Percentiles rank a stretch among this genome's conserved stretches.
phyloP scores from a whole-genome alignment of 2,329 filamentous ascomycete species.

The Elsinoe necatrix region DNA sequence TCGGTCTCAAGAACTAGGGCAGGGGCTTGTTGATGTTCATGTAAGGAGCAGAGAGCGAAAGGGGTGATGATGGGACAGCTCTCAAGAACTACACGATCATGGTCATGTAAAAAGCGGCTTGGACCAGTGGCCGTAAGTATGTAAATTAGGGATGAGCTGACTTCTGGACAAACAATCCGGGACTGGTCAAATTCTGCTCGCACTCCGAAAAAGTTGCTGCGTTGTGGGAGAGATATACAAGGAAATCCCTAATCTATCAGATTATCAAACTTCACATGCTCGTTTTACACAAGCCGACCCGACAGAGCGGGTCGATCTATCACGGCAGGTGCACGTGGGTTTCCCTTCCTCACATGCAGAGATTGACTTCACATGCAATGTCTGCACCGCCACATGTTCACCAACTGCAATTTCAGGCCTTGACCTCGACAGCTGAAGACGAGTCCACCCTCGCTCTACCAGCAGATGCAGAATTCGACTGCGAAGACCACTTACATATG shows the following conservation, averaged over 20 bases:
- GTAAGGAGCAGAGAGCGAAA: background rate
- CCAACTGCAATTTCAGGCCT: conserved; percentile 3
- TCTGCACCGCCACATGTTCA: conserved; percentile 3
- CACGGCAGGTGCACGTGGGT: conserved; percentile 3
- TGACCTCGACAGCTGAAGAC: background rate
- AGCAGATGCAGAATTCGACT: background rate
- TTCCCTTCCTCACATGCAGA: background rate
- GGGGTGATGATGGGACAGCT: background rate
- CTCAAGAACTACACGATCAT: background rate
- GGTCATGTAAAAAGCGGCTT: conserved; percentile 15
- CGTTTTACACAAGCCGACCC: background rate
- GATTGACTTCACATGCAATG: background rate
- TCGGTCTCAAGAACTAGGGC: conserved; percentile 45
- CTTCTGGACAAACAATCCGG: background rate
- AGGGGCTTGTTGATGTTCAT: background rate
- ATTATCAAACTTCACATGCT: background rate
- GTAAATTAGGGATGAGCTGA: conserved; percentile 16
- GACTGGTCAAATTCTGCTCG: background rate
- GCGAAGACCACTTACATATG: conserved; percentile 5
- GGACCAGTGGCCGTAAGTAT: conserved; percentile 14
- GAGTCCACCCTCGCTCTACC: background rate
- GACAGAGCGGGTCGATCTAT: background rate
- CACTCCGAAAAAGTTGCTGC: background rate
- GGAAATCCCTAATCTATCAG: conserved; percentile 9
- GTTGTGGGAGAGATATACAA: conserved; percentile 2